Conservation (phyloP, 345 rosid species). For the Conringia planisiliqua region DNA sequence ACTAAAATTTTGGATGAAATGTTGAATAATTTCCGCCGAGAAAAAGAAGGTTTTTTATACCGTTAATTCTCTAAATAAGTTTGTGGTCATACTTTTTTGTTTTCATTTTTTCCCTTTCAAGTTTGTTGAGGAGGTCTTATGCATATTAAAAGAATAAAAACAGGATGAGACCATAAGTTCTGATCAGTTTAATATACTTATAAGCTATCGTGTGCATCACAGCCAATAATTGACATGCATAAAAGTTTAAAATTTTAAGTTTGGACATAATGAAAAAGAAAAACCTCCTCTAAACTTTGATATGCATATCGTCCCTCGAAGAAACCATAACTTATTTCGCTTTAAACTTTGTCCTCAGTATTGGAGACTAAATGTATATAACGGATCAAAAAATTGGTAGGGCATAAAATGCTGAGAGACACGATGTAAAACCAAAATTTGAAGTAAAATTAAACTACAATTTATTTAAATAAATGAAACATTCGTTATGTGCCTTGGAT, state of each 20-base stretch:
- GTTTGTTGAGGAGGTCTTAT: neutral
- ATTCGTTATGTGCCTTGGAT: slow-evolving; percentile 32
- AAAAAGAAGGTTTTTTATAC: neutral
- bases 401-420: slow-evolving; percentile 13
- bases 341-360: neutral
- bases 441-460: slow-evolving; percentile 4
- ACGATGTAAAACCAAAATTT: slow-evolving; percentile 1
- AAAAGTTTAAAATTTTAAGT: neutral
- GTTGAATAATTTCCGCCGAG: neutral
- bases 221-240: neutral
- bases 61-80: slow-evolving; percentile 1
- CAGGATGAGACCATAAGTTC: neutral
- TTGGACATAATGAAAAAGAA: neutral
- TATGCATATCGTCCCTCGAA: neutral
- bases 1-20: neutral
- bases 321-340: neutral
- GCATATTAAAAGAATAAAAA: neutral
- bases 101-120: neutral
- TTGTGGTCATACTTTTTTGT: neutral
- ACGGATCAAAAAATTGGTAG: slow-evolving; percentile 18
- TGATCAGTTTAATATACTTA: neutral
- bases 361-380: neutral
- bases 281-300: neutral
- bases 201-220: neutral
- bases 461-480: slow-evolving; percentile 13